Base-by-base conservation (phyloP, 2,329 filamentous ascomycete genomes). In the Lecanoromycetidae sp. region DNA sequence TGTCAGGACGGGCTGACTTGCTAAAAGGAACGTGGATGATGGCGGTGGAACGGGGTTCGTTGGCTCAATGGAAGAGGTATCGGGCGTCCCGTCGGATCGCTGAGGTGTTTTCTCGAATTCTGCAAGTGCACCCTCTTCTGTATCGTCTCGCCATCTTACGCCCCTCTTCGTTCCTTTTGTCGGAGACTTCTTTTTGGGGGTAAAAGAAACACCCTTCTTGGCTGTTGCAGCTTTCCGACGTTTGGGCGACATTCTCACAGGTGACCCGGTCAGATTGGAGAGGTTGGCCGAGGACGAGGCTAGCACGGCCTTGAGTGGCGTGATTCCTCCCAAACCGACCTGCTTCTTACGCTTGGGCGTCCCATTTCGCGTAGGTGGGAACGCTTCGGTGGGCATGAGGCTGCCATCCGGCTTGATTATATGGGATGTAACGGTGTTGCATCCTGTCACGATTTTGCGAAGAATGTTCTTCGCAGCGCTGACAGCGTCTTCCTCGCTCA, bases 71-170 rank as follows among this genome's bases (percentile, higher is more conserved):
- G 74, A 72, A 13, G 75, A 76, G 20, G 64, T 63, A 41, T 79
- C 75, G 5, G 79, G 76, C 1, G 77, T 75, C 2, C 71, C 70
- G 13, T 76, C 70, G 7, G 74, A 63, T 59, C 81, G 84, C 62
- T 87, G 76, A 1, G 91, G 90, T 2, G 90, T 95, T 66, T 87
- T 86, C 59, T 90, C 85, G 60, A 90, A 95, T 61, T 96, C 91
- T 9, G 84, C 87, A 47, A 96, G 69, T 1, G 82, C 80, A 20
- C 87, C 88, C 43, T 90, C 79, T 59, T 93, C 83, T 2, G 82
- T 86, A 57, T 96, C 91, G 58, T 94, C 87, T 49, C 86, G 80
- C 91, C 91, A 98, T 54, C 90, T 78, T 5, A 98, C 90, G 37
- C 75, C 81, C 51, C 88, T 77, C 64, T 87, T 87, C 46, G 68